A percentile compares a stretch with the other conserved stretches of the same genome.
Evolutionary conservation across 1,139 yeast species (phyloP).

Genomic region (Magnusiomyces fungicola): DNA sequence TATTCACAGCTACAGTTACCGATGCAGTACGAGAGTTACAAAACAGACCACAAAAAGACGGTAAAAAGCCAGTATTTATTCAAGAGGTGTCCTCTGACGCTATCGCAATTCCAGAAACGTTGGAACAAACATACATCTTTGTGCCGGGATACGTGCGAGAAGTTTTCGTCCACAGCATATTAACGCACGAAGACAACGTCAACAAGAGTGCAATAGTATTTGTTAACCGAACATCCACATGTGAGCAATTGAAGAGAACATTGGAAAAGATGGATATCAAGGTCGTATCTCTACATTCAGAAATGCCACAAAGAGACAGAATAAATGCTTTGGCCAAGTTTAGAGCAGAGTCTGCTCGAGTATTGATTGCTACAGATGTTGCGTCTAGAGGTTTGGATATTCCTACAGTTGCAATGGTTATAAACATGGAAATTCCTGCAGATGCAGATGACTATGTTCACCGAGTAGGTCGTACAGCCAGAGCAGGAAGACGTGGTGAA

Average conservation of each 20-base stretch:
- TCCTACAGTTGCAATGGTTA: conserved; percentile 80
- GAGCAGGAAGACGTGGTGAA: conserved; percentile 85
- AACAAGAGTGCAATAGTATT: conserved; percentile 74
- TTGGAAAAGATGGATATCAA: conserved; percentile 65
- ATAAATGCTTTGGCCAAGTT: conserved; percentile 86
- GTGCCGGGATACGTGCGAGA: conserved; percentile 85
- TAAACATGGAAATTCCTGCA: conserved; percentile 89
- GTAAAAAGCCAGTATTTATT: conserved; percentile 60
- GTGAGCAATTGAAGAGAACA: conserved; percentile 76
- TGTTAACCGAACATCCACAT: conserved; percentile 84
- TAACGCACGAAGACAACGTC: conserved; percentile 54
- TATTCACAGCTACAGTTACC: conserved; percentile 95
- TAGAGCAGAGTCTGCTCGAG: conserved; percentile 89
- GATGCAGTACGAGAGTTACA: conserved; percentile 81
- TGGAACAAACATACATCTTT: conserved; percentile 48
- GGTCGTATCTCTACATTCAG: conserved; percentile 88
- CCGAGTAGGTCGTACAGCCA: conserved; percentile 99
- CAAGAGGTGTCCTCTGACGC: conserved; percentile 67
- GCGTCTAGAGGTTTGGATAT: conserved; percentile 97
- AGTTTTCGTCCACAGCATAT: conserved; percentile 67
- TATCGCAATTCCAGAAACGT: conserved; percentile 72
- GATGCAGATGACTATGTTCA: conserved; percentile 96
- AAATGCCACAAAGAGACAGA: conserved; percentile 89
- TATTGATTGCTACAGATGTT: conserved; percentile 89
- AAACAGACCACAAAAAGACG: conserved; percentile 54